Evolutionary conservation across 495 filamentous ascomycete genomes (phyloP).

Genomic region (Neurospora tetraspora): DNA sequence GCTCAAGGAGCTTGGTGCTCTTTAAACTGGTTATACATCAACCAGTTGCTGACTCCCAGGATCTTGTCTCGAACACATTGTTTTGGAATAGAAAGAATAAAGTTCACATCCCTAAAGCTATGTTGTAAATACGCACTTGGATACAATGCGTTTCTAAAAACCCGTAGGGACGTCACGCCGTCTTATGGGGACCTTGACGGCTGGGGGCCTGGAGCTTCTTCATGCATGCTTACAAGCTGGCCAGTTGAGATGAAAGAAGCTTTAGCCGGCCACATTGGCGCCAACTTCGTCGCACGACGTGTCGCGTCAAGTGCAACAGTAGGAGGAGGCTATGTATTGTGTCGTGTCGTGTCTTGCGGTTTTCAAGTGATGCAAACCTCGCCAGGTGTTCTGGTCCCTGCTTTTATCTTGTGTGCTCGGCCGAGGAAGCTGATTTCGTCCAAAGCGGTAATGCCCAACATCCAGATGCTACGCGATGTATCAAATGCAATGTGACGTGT

Average conservation of each 20-base stretch:
- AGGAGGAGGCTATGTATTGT: background rate
- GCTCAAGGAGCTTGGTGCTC: slow-evolving; percentile 89
- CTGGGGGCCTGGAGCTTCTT: background rate
- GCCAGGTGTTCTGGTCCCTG: background rate
- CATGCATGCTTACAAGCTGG: background rate
- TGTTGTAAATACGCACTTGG: background rate
- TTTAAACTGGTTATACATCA: slow-evolving; percentile 39
- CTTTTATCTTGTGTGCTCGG: background rate
- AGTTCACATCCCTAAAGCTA: background rate
- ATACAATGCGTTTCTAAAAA: background rate
- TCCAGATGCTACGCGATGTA: background rate
- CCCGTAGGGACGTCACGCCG: background rate
- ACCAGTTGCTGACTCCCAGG: background rate
- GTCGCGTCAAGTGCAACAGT: background rate
- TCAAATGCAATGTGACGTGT: background rate
- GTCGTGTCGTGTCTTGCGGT: background rate
- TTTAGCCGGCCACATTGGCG: background rate
- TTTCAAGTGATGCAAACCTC: background rate
- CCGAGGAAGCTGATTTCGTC: background rate
- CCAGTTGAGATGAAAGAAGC: background rate
- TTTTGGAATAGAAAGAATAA: background rate
- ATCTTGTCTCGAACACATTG: background rate
- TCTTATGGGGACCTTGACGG: background rate
- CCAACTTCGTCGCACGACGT: background rate
- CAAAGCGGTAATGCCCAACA: background rate